phyloP scores from a whole-genome alignment of 805 yeast species.

The Kazachstania bromeliacearum region DNA sequence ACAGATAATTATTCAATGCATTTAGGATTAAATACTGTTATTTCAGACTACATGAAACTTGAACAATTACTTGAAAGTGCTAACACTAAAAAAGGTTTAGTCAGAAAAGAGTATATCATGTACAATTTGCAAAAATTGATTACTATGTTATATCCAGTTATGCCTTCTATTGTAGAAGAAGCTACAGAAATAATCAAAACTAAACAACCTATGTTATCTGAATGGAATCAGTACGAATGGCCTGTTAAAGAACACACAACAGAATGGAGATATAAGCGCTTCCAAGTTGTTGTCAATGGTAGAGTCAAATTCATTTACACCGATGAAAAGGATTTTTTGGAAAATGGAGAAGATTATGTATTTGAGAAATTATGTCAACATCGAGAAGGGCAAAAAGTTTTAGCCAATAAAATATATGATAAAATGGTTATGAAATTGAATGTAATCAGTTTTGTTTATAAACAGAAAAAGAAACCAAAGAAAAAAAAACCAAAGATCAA shows the following conservation, averaged over 20 bases:
- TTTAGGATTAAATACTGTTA: constrained; percentile 68
- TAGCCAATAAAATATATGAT: constrained; percentile 35
- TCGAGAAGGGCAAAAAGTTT: constrained; percentile 34
- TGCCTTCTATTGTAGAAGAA: constrained; percentile 79
- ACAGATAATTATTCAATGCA: constrained; percentile 50
- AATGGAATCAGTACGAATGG: constrained; percentile 41
- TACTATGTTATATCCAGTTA: constrained; percentile 64
- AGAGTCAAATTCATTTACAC: constrained; percentile 44
- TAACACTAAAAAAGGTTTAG: constrained; percentile 26
- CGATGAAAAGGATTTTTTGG: constrained; percentile 31
- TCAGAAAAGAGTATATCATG: constrained; percentile 35
- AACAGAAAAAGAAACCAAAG: constrained; percentile 6
- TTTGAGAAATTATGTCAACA: constrained; percentile 29
- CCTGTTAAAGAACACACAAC: constrained; percentile 40
- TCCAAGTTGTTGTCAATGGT: constrained; percentile 66
- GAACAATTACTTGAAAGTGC: constrained; percentile 43
- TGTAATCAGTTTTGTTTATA: constrained; percentile 36
- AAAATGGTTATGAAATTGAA: constrained; percentile 48
- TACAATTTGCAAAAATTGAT: constrained; percentile 46
- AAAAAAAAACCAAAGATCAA: not conserved
- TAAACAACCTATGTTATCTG: constrained; percentile 9
- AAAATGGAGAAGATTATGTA: constrained; percentile 30
- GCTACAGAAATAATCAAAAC: constrained; percentile 47
- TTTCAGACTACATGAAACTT: constrained; percentile 83
- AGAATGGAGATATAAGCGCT: constrained; percentile 34